These are phyloP conservation scores for Spathaspora sp. DNA, from an alignment of 1,139 yeast species.

Conservation along the genomic window DNA sequence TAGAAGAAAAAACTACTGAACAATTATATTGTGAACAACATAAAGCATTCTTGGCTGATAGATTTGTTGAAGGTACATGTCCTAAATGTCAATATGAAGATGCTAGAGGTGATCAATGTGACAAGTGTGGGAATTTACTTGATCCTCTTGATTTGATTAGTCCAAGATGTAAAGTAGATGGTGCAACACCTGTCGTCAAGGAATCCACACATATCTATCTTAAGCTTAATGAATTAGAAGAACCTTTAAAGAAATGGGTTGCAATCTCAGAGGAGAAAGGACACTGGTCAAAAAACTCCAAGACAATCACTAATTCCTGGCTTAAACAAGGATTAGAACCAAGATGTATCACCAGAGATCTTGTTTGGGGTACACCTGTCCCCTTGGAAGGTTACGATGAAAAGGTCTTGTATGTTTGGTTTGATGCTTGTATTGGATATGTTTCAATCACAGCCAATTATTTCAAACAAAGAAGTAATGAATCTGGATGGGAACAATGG, in stretches of 20 bases:
- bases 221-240: slow-evolving; percentile 79
- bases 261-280: slow-evolving; percentile 67
- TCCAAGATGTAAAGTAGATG: slow-evolving; percentile 94
- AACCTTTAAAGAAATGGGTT: slow-evolving; percentile 71
- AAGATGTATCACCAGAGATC: slow-evolving; percentile 95
- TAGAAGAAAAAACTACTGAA: slow-evolving; percentile 84
- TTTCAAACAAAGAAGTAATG: slow-evolving; percentile 50
- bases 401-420: slow-evolving; percentile 97
- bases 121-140: slow-evolving; percentile 85
- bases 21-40: slow-evolving; percentile 92
- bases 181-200: slow-evolving; percentile 73
- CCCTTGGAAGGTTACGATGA: slow-evolving; percentile 80
- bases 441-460: slow-evolving; percentile 94
- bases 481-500: slow-evolving; percentile 63
- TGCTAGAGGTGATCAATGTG: slow-evolving; percentile 99
- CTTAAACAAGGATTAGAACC: slow-evolving; percentile 89
- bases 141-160: slow-evolving; percentile 90
- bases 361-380: slow-evolving; percentile 98
- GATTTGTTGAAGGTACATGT: slow-evolving; percentile 97
- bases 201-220: slow-evolving; percentile 86
- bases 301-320: slow-evolving; percentile 88
- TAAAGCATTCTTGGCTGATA: slow-evolving; percentile 88
- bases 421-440: slow-evolving; percentile 97
- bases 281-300: slow-evolving; percentile 89
- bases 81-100: slow-evolving; percentile 94